Evolutionary conservation across 1,284 basidiomycete genomes (phyloP), one percentile per base, ranked within the genome.

Genomic region (Ceratobasidium papillatum): DNA sequence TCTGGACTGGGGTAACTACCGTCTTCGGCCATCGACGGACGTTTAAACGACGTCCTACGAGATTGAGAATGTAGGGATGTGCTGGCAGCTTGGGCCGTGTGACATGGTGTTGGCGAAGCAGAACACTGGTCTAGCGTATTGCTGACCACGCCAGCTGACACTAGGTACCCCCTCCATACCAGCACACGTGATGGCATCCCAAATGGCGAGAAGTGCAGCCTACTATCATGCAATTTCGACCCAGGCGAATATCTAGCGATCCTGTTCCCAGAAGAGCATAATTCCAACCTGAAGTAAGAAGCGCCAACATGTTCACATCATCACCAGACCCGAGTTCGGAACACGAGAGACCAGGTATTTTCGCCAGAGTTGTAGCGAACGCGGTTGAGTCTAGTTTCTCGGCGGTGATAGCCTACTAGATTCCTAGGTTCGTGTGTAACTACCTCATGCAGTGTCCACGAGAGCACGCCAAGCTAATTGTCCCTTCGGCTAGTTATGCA

Each of bases 361-460:
- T 59, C 56, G 38, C 56, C 56, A 59, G 36, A 59, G 56, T 25
- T 59, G 54, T 56, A 56, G 54, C 54, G 54, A 56, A 8, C 25
- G 36, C 32, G n/a, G 19, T 41, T 25, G 45, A 34, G 32, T 12
- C 22, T 22, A 65, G 45, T 47, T 47, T 30, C 61, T 32, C 63
- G 63, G 63, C 63, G 63, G 63, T 38, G 47, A 65, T 65, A 65
- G 12, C 17, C 43, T n/a, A n/a, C n/a, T n/a, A n/a, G n/a, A n/a
- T n/a, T n/a, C 11, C 62, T 30, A 64, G 45, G 7, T 34, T 22
- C n/a, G 4, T 34, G 47, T 43, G 45, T 47, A 47, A 47, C 45
- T 19, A 27, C 22, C 41, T 27, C 41, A 49, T 63, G 14, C 22
- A 63, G 43, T 30, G 25, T 5, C 25, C 14, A 45, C 3, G 1